phyloP scores from a whole-genome alignment of 352 stramenopile species.

The Phytophthora pseudosyringae region DNA sequence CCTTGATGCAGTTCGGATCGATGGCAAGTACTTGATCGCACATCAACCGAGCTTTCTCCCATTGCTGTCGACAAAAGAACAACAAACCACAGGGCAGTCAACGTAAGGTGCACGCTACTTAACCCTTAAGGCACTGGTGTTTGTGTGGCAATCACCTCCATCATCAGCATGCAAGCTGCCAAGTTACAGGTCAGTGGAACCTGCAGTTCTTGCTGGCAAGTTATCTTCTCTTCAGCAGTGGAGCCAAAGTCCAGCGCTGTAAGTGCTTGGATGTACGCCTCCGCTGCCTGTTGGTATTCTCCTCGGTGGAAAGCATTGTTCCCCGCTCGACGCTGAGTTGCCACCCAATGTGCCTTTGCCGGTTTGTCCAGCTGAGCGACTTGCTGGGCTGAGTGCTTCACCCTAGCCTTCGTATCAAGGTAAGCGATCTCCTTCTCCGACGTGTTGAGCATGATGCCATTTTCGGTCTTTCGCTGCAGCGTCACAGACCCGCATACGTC shows the following conservation, averaged over 20 bases:
- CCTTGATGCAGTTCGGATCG: conserved; percentile 54
- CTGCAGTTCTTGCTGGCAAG: conserved; percentile 58
- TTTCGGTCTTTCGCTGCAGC: conserved; percentile 77
- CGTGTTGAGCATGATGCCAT: conserved; percentile 84
- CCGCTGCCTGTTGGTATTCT: conserved; percentile 59
- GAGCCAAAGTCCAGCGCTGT: conserved; percentile 70
- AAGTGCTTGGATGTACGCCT: conserved; percentile 75
- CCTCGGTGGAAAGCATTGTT: conserved; percentile 62
- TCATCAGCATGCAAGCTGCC: conserved; percentile 74
- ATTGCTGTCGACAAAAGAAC: conserved; percentile 46
- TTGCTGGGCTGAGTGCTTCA: conserved; percentile 74
- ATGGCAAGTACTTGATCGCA: conserved; percentile 60
- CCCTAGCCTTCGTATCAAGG: conserved; percentile 75
- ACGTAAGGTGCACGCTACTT: neutral
- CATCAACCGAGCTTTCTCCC: conserved; percentile 70
- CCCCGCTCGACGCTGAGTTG: conserved; percentile 43
- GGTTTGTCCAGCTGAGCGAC: conserved; percentile 44
- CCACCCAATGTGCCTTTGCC: conserved; percentile 56
- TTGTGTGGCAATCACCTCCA: conserved; percentile 65
- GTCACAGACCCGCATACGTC: conserved; percentile 54
- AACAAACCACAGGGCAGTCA: conserved; percentile 2
- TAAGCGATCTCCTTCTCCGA: conserved; percentile 75
- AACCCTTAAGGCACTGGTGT: too few relatives aligned
- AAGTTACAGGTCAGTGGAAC: conserved; percentile 85
- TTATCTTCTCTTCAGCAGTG: conserved; percentile 39